Conservation (phyloP, 2,329 filamentous ascomycete species). For the Nigrograna mackinnonii region DNA sequence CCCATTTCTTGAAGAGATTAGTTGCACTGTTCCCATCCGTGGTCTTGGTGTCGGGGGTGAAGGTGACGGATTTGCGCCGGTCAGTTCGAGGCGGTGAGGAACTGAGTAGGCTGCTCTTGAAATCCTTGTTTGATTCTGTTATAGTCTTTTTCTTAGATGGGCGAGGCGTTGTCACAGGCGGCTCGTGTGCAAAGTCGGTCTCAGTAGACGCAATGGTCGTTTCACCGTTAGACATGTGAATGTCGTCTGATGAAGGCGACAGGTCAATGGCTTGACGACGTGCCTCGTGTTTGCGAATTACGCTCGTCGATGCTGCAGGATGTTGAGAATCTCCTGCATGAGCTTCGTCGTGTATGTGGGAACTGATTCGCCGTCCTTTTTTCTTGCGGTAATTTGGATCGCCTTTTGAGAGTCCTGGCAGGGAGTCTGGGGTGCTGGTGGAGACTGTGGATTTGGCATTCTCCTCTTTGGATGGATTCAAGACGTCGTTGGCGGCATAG, state of each 20-base stretch:
- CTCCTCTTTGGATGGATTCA: not conserved
- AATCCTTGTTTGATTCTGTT: conserved; percentile 11
- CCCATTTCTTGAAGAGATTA: conserved; percentile 57
- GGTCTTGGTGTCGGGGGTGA: conserved; percentile 65
- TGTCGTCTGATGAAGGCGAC: conserved; percentile 26
- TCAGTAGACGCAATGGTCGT: conserved; percentile 36
- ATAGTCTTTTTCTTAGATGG: conserved; percentile 1
- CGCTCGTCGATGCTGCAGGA: no score
- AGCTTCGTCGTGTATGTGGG: no score
- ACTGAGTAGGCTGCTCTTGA: conserved; percentile 10
- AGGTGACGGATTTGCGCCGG: conserved; percentile 64
- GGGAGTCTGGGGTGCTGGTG: conserved; percentile 10
- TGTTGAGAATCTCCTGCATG: no score
- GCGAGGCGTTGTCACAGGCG: conserved; percentile 18
- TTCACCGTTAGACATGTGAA: conserved; percentile 10
- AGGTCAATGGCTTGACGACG: not conserved
- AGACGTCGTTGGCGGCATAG: not conserved
- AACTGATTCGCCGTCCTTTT: conserved; percentile 17
- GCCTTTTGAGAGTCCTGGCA: conserved; percentile 19
- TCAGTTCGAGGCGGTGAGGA: conserved; percentile 27
- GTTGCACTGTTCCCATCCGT: conserved; percentile 60
- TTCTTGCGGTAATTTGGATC: conserved; percentile 42
- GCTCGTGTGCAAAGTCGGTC: conserved; percentile 14
- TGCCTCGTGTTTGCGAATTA: not conserved
- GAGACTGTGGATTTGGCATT: conserved; percentile 5